phyloP scores from a whole-genome alignment of 306 rosid species.

The Quercus berberidifolia region DNA sequence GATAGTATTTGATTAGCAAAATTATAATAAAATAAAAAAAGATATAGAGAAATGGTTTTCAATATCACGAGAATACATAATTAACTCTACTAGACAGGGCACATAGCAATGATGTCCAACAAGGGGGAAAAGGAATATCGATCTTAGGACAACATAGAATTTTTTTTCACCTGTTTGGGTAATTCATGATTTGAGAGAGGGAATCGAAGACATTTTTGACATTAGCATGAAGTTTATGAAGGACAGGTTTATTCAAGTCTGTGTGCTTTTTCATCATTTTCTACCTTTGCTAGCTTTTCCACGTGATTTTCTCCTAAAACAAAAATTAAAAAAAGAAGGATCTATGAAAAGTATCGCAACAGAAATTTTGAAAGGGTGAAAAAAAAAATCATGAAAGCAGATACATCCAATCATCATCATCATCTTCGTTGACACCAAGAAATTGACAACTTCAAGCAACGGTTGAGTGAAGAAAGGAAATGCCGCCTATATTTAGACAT shows the following conservation, averaged over 20 bases:
- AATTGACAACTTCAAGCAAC: conserved; percentile 21
- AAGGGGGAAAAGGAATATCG: background rate
- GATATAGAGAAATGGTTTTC: background rate
- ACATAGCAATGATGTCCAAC: background rate
- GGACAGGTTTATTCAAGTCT: background rate
- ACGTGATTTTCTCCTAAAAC: conserved; percentile 27
- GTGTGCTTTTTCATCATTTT: conserved; percentile 1
- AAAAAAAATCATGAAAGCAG: conserved; percentile 14
- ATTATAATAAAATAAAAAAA: background rate
- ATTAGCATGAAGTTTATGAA: background rate
- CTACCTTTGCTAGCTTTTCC: conserved; percentile 19
- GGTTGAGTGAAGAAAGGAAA: conserved; percentile 21
- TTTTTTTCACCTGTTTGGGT: background rate
- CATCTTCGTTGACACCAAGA: conserved; percentile 30
- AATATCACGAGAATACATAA: background rate
- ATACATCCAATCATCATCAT: conserved; percentile 21
- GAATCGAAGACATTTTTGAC: background rate
- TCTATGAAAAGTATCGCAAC: background rate
- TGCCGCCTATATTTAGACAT: background rate
- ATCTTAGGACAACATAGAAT: background rate
- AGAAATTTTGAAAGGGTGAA: background rate
- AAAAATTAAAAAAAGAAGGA: background rate
- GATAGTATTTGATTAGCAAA: too few relatives aligned
- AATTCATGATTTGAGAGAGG: conserved; percentile 4
- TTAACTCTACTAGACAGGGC: background rate